Conservation (phyloP, 2,329 filamentous ascomycete species). For the Fusarium nurragi region DNA sequence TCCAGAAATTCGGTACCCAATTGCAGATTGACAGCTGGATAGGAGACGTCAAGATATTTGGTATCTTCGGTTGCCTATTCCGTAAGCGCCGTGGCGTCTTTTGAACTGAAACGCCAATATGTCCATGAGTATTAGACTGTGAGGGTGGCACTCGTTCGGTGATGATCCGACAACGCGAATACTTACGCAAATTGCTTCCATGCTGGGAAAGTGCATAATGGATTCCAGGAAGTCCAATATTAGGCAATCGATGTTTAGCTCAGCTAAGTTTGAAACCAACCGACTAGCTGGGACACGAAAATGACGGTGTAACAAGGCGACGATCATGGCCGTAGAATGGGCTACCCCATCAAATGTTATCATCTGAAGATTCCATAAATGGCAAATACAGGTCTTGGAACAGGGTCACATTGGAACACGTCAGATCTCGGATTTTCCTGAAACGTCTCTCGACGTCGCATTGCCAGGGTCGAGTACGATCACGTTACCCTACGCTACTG, state of each 20-base stretch:
- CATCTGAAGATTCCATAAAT: background rate
- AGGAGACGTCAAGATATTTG: background rate
- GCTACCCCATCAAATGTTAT: background rate
- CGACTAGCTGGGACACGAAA: background rate
- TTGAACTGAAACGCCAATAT: background rate
- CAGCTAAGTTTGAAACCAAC: background rate
- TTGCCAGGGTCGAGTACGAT: background rate
- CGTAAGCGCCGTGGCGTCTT: background rate
- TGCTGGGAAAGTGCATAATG: too few relatives aligned
- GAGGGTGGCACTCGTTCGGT: background rate
- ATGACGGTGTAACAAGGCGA: background rate
- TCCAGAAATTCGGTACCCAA: background rate
- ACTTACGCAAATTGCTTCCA: too few relatives aligned
- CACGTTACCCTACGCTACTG: background rate
- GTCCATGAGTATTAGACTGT: background rate
- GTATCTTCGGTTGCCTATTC: background rate
- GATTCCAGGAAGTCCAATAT: background rate
- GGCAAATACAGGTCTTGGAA: background rate
- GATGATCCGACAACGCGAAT: background rate
- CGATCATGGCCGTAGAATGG: background rate
- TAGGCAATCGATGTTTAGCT: too few relatives aligned
- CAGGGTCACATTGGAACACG: background rate
- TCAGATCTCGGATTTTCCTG: constrained; percentile 2
- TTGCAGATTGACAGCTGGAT: background rate
- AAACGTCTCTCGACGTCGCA: background rate